phyloP scores from a whole-genome alignment of 2,329 filamentous ascomycete genomes.

The Alternaria sp. region DNA sequence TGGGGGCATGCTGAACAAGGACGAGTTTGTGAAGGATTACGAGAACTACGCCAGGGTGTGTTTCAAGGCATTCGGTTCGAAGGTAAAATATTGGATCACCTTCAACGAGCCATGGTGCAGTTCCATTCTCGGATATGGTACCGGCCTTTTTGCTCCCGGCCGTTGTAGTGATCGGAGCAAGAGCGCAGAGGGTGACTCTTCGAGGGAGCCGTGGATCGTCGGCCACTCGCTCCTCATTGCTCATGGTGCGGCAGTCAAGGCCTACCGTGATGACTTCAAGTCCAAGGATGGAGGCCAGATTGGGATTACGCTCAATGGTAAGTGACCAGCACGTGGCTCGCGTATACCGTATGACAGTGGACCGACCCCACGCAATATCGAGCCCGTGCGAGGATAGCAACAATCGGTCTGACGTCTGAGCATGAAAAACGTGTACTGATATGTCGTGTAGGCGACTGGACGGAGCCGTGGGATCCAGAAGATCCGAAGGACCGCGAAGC shows the following conservation, averaged over 20 bases:
- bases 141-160: constrained; percentile 82
- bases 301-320: constrained; percentile 85
- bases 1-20: constrained; percentile 79
- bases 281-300: constrained; percentile 75
- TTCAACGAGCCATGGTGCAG: constrained; percentile 93
- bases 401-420: constrained; percentile 1
- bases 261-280: constrained; percentile 85
- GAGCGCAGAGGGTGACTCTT: constrained; percentile 75
- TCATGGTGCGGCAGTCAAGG: constrained; percentile 81
- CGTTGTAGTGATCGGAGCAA: constrained; percentile 77
- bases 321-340: constrained; percentile 35
- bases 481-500: constrained; percentile 80
- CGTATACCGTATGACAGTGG: constrained; percentile 16
- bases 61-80: constrained; percentile 75
- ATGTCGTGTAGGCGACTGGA: constrained; percentile 69
- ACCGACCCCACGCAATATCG: background rate
- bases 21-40: constrained; percentile 84
- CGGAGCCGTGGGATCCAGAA: constrained; percentile 81
- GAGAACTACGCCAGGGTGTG: constrained; percentile 78
- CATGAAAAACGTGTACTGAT: constrained; percentile 24
- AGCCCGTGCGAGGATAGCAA: background rate
- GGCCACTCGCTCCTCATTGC: constrained; percentile 83
- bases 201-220: constrained; percentile 81
- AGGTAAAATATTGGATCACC: constrained; percentile 88
- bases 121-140: constrained; percentile 79